Conservation (phyloP, 208 protist genomes). For the Leishmania martiniquensis region DNA sequence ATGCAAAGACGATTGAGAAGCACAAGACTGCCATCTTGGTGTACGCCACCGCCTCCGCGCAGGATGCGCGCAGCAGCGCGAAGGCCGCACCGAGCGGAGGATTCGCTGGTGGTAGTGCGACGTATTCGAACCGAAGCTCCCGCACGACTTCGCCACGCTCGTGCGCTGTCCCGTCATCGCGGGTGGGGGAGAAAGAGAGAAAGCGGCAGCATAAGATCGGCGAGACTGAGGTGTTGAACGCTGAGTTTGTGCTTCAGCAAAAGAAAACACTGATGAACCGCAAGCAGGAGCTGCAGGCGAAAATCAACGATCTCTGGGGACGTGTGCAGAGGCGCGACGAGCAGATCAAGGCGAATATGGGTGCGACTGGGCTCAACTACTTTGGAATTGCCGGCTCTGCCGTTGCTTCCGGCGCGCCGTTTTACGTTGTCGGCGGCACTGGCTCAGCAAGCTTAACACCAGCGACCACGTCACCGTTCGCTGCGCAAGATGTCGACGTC, state of each 20-base stretch:
- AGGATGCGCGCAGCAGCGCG: background rate
- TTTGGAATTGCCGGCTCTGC: background rate
- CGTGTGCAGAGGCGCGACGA: slow-evolving; percentile 25
- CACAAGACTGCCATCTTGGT: slow-evolving; percentile 45
- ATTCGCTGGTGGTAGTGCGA: background rate
- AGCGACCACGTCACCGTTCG: background rate
- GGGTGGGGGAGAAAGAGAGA: background rate
- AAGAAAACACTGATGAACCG: slow-evolving; percentile 5
- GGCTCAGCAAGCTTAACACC: background rate
- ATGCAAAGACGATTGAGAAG: slow-evolving; percentile 33
- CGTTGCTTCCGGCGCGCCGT: background rate
- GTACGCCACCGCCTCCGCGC: slow-evolving; percentile 45
- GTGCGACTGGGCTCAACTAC: slow-evolving; percentile 3
- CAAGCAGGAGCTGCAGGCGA: slow-evolving; percentile 27
- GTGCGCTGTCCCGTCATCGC: background rate
- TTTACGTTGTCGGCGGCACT: background rate
- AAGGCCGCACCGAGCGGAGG: background rate
- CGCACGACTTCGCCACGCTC: slow-evolving; percentile 14
- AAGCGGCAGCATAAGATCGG: slow-evolving; percentile 8
- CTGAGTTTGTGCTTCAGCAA: slow-evolving; percentile 9
- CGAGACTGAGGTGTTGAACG: slow-evolving; percentile 21
- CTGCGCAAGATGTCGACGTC: background rate
- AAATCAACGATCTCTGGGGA: slow-evolving; percentile 16
- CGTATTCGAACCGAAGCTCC: background rate
- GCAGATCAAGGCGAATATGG: slow-evolving; percentile 31